phyloP scores from a whole-genome alignment of 192 early-diverging fungal species.

The Coemansia javaensis region DNA sequence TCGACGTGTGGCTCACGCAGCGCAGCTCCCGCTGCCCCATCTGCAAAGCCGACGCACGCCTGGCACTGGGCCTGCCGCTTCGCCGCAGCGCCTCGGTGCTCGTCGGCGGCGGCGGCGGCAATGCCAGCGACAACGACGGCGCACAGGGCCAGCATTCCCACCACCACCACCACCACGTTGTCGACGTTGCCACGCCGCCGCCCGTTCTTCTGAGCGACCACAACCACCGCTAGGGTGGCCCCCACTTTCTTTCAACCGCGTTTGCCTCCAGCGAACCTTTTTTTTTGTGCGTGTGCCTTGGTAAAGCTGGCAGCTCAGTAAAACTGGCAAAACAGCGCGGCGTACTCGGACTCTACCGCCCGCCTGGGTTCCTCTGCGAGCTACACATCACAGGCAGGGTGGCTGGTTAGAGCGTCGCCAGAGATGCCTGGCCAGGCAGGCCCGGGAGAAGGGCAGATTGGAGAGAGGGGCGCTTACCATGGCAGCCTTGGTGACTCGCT shows the following conservation, averaged over 20 bases:
- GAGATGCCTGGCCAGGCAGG: no score
- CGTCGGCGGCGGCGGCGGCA: neutral
- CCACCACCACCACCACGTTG: conserved; percentile 2
- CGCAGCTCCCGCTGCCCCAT: conserved; percentile 38
- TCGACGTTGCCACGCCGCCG: conserved; percentile 12
- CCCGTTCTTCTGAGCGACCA: conserved; percentile 1
- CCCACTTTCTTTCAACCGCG: no score
- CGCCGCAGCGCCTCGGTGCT: neutral
- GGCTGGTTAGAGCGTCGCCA: no score
- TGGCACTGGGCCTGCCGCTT: conserved; percentile 27
- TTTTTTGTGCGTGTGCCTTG: neutral
- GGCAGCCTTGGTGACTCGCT: conserved; percentile 43
- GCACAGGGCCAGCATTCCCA: neutral
- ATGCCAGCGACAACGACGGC: neutral
- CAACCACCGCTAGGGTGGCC: neutral
- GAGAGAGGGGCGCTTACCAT: conserved; percentile 25
- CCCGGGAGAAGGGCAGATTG: conserved; percentile 1
- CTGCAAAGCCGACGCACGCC: conserved; percentile 29
- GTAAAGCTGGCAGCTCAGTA: conserved; percentile 14
- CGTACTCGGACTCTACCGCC: conserved; percentile 29
- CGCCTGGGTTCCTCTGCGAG: conserved; percentile 36
- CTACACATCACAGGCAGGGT: no score
- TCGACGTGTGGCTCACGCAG: conserved; percentile 54
- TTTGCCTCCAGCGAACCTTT: no score
- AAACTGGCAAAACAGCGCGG: conserved; percentile 36